phyloP scores from a whole-genome alignment of 345 rosid genomes.

The Angophora floribunda region DNA sequence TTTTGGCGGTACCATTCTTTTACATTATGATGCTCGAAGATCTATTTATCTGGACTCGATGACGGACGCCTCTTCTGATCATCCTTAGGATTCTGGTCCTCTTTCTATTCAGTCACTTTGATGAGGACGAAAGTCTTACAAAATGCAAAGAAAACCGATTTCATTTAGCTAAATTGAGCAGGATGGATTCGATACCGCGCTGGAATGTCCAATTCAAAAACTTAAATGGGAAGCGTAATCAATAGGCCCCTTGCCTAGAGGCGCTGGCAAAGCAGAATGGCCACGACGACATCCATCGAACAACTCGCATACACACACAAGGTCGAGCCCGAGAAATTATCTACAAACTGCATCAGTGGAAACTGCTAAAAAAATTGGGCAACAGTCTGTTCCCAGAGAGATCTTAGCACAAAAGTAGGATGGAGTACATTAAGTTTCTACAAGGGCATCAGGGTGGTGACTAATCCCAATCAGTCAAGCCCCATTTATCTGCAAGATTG shows the following conservation, averaged over 20 bases:
- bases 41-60: not conserved
- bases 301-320: not conserved
- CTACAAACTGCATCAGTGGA: not conserved
- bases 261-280: not conserved
- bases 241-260: not conserved
- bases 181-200: not conserved
- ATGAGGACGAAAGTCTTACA: not conserved
- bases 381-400: not conserved
- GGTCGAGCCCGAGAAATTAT: not conserved
- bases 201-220: not conserved
- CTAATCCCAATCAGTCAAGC: slow-evolving; percentile 64
- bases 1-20: not conserved
- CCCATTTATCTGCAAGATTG: slow-evolving; percentile 79
- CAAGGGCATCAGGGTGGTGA: not conserved
- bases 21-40: not conserved
- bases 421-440: not conserved
- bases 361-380: not conserved
- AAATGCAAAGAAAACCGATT: not conserved
- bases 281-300: not conserved
- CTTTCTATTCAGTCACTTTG: not conserved
- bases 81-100: not conserved
- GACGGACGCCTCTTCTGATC: not conserved
- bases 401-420: not conserved
- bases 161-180: not conserved
- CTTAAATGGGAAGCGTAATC: not conserved